Evolutionary conservation across 805 yeast genomes (phyloP), one percentile per base, ranked within the genome.

Genomic region (Wickerhamiella spandovensis): DNA sequence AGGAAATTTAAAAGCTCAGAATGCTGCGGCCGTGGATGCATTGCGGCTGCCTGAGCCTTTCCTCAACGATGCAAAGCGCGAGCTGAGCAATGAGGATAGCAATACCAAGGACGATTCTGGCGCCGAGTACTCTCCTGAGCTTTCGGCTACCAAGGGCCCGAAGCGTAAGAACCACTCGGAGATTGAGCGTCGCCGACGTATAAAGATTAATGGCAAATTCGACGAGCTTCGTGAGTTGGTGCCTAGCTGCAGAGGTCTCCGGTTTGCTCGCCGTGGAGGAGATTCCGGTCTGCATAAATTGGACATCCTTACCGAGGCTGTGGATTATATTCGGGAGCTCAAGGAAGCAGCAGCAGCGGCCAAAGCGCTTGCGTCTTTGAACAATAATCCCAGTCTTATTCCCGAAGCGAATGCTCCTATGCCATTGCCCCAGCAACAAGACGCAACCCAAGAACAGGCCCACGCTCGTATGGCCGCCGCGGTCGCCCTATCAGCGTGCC

Each of bases 261-360:
- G 55, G 15, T 55, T 63, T 23, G 58, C 65, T 18, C 49, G 54
- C 9, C 53, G 61, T 42, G 68, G 68, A 20, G 67, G 68, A 18
- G 70, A 67, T 49, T 81, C 77, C 53, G 82, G 83, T 18, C 81
- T 85, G 79, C 86, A 84, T 67, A 85, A 85, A 65, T 72, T 85
- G 53, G 84, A 88, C 3, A 82, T 85, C 25, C 67, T 85, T 42
- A 88, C 84, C 63, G 80, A 85, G n/a, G 78, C 90, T 0, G 94
- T 85, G 22, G 89, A 83, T 60, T 84, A 85, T 61, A 80, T 85
- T 54, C 72, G 78, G 5, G 39, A 35, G 20, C 39, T 35, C 20
- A 35, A 35, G 39, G 39, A 28, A 3, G 5, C 32, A 9, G 32
- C 32, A 3, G 32, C 32, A 9, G 32, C 32, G 4, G 32, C 32